These are phyloP conservation scores for Pythium phragmitis DNA, from an alignment of 352 stramenopile genomes.

Conservation along the genomic window DNA sequence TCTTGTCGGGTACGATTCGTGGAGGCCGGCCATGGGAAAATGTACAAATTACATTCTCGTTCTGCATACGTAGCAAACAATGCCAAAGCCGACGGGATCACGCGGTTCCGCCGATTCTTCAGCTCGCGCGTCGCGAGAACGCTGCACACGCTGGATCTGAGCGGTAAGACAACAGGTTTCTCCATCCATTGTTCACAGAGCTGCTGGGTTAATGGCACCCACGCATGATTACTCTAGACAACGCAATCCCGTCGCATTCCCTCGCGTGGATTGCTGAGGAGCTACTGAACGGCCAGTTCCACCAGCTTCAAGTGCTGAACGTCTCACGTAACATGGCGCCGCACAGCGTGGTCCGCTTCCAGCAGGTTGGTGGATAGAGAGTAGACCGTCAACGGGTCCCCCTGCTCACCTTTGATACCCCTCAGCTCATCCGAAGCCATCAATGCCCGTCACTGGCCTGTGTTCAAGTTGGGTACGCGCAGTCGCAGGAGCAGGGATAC, in stretches of 20 bases:
- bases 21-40: too few relatives aligned
- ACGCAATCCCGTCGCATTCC: slow-evolving; percentile 43
- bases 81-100: slow-evolving; percentile 41
- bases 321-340: slow-evolving; percentile 45
- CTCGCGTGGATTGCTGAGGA: slow-evolving; percentile 43
- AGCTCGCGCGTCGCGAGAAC: slow-evolving; percentile 27
- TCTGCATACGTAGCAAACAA: slow-evolving; percentile 34
- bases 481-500: slow-evolving; percentile 38
- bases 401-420: neutral
- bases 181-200: neutral
- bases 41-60: neutral
- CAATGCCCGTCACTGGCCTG: slow-evolving; percentile 51
- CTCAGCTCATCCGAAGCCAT: slow-evolving; percentile 44
- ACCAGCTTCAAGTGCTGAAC: slow-evolving; percentile 51
- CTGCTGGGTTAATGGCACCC: neutral
- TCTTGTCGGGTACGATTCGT: slow-evolving; percentile 11
- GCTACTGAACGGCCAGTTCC: slow-evolving; percentile 36
- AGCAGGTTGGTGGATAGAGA: slow-evolving; percentile 28
- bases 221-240: slow-evolving; percentile 29
- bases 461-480: slow-evolving; percentile 49
- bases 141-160: slow-evolving; percentile 49
- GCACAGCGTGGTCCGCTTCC: slow-evolving; percentile 44
- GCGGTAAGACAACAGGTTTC: slow-evolving; percentile 29
- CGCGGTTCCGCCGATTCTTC: slow-evolving; percentile 43
- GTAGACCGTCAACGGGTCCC: too few relatives aligned